These are phyloP conservation scores for Epithele typhae DNA, from an alignment of 768 basidiomycete species.

Conservation along the genomic window DNA sequence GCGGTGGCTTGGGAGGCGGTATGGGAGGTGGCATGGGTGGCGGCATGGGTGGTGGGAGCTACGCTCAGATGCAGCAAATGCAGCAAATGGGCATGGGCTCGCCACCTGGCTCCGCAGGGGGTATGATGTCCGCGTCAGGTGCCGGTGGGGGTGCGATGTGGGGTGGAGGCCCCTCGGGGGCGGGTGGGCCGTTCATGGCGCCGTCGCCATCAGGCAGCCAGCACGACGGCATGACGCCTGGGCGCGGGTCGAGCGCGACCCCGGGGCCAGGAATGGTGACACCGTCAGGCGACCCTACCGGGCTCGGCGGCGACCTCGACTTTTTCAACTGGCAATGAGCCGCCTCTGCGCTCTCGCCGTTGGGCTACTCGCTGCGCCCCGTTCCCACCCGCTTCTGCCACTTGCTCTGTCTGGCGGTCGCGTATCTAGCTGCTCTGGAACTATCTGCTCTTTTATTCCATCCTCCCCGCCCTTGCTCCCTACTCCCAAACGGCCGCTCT, in stretches of 20 bases:
- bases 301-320: slow-evolving; percentile 43
- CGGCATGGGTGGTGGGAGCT: slow-evolving; percentile 4
- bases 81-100: slow-evolving; percentile 10
- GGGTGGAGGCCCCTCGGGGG: slow-evolving; percentile 9
- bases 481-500: not conserved
- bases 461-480: not conserved
- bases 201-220: slow-evolving; percentile 20
- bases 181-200: slow-evolving; percentile 19
- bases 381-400: not conserved
- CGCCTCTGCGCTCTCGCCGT: too few relatives aligned
- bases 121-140: slow-evolving; percentile 10
- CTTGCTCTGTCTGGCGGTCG: not conserved
- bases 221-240: slow-evolving; percentile 20
- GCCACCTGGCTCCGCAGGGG: slow-evolving; percentile 12
- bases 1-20: slow-evolving; percentile 1
- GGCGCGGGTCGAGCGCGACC: slow-evolving; percentile 48
- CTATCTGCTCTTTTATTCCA: too few relatives aligned
- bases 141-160: slow-evolving; percentile 13
- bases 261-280: slow-evolving; percentile 34
- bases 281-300: slow-evolving; percentile 36
- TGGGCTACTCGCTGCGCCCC: not conserved
- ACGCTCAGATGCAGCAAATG: not conserved
- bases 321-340: slow-evolving; percentile 48
- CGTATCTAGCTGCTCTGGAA: not conserved
- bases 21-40: slow-evolving; percentile 2